A percentile compares a stretch with the other conserved stretches of the same genome.
These are phyloP conservation scores for Halophytophthora batemanensis DNA, from an alignment of 352 stramenopile species.

Conservation along the genomic window DNA sequence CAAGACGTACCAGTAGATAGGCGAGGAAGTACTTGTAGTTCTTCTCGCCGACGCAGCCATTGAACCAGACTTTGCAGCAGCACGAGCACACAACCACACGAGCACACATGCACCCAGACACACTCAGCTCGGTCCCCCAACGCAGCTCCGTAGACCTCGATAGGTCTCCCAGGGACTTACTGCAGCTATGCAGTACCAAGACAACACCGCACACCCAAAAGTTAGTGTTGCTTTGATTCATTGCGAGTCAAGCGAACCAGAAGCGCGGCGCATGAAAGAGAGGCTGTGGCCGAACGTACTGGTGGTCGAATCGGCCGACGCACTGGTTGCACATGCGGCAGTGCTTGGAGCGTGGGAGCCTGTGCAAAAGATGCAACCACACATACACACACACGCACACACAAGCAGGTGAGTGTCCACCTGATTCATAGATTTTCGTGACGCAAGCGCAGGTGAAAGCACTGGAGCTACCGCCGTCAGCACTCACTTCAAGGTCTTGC, in stretches of 20 bases:
- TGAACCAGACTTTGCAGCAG: constrained; percentile 71
- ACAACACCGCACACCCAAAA: not conserved
- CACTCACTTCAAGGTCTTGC: constrained; percentile 82
- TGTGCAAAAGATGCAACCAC: constrained; percentile 14
- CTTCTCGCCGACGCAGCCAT: constrained; percentile 74
- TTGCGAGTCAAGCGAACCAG: not conserved
- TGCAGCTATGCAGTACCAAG: constrained; percentile 1
- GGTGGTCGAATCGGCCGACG: constrained; percentile 87
- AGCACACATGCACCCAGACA: constrained; percentile 1
- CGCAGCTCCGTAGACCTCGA: not conserved
- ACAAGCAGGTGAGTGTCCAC: not conserved
- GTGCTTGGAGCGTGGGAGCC: constrained; percentile 86
- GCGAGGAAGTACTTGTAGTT: constrained; percentile 81
- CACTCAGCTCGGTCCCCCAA: not conserved
- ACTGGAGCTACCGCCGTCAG: not conserved
- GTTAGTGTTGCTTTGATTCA: not conserved
- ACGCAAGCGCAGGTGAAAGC: not conserved
- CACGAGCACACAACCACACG: not conserved
- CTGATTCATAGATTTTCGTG: not conserved
- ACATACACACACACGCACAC: too few relatives aligned
- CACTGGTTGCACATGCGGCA: constrained; percentile 88
- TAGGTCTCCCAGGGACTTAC: constrained; percentile 2
- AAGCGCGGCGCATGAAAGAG: not conserved
- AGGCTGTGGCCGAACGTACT: constrained; percentile 71
- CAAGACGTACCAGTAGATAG: constrained; percentile 38